Evolutionary conservation across 2,329 filamentous ascomycete species (phyloP), one percentile per base, ranked within the genome.

Genomic region (Pseudogymnoascus sp.): DNA sequence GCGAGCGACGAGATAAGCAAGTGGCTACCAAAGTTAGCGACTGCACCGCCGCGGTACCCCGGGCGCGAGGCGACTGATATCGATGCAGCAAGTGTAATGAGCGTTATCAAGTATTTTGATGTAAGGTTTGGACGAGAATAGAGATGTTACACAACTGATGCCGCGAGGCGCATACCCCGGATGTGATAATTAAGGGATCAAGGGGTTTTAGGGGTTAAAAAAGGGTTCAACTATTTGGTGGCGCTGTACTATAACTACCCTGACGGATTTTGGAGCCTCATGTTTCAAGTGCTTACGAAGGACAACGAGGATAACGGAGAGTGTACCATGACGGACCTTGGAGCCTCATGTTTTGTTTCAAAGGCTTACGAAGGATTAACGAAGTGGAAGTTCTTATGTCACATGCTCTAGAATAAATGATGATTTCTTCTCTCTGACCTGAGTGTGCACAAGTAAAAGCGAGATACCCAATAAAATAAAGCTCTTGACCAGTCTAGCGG

Each of bases 21-120:
- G 1, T 92, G 89, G 89, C 76, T 92, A 60, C 88, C 88, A 1
- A 87, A 87, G 72, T 81, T 92, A 13, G 86, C 86, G 15, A 80
- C 81, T 0, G 57, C 57, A n/a, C 80, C 70, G 17, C 68, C 68
- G 60, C 62, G 66, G 61, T 66, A 74, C 74, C 59, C 70, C 72
- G 61, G 72, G 72, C 60, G 74, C 75, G 64, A 77, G 77, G 85
- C 88, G 1, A 85, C 92, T 68, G 89, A 92, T 71, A 88, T 92
- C 13, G 89, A 92, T 74, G 88, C 89, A 5, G 89, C 89, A 0
- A 92, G 88, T 72, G 90, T 92, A 61, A 92, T 92, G 89, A 87
- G 87, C 41, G 89, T 92, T n/a, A 75, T 92, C 63, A 89, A 89
- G 73, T 86, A 89, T 65, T 92, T 92, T 74, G 89, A 92, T 69